Conservation (phyloP, 2,329 filamentous ascomycete genomes). For the Colletotrichum higginsianum region DNA sequence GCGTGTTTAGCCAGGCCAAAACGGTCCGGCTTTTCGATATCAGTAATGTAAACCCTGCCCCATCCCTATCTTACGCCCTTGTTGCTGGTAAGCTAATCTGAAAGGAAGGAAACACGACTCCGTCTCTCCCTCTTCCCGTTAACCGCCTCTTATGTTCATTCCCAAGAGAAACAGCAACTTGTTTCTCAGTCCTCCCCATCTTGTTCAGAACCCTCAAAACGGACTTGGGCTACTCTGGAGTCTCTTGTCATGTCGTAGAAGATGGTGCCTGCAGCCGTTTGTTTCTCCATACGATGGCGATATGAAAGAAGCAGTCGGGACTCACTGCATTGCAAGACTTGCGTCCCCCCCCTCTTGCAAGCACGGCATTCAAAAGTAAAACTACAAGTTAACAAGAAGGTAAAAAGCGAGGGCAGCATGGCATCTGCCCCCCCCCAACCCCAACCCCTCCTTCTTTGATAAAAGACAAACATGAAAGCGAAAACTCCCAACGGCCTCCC, state of each 20-base stretch:
- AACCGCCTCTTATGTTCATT: slow-evolving; percentile 10
- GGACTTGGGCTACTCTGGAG: background rate
- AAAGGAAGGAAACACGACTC: slow-evolving; percentile 2
- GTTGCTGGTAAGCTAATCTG: slow-evolving; percentile 32
- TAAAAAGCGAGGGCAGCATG: slow-evolving; percentile 15
- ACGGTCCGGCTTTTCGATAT: slow-evolving; percentile 30
- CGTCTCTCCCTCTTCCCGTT: slow-evolving; percentile 7
- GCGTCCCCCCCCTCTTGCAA: background rate
- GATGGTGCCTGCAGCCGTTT: too few species aligned
- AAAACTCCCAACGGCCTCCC: slow-evolving; percentile 34
- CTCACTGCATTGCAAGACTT: slow-evolving; percentile 4
- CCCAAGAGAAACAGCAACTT: slow-evolving; percentile 9
- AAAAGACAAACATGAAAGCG: slow-evolving; percentile 8
- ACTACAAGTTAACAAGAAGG: slow-evolving; percentile 37
- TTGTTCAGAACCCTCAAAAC: background rate
- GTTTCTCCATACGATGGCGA: background rate
- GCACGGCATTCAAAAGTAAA: slow-evolving; percentile 19
- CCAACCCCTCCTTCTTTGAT: background rate
- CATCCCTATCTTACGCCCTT: slow-evolving; percentile 33
- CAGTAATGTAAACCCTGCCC: slow-evolving; percentile 30
- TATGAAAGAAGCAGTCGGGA: background rate
- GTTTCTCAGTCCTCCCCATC: background rate
- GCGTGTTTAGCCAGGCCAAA: slow-evolving; percentile 9
- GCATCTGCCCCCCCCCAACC: background rate
- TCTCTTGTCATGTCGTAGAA: background rate